A percentile compares a stretch with the other conserved stretches of the same genome.
phyloP scores from a whole-genome alignment of 2,329 filamentous ascomycete species.

The Aspergillus sp. region DNA sequence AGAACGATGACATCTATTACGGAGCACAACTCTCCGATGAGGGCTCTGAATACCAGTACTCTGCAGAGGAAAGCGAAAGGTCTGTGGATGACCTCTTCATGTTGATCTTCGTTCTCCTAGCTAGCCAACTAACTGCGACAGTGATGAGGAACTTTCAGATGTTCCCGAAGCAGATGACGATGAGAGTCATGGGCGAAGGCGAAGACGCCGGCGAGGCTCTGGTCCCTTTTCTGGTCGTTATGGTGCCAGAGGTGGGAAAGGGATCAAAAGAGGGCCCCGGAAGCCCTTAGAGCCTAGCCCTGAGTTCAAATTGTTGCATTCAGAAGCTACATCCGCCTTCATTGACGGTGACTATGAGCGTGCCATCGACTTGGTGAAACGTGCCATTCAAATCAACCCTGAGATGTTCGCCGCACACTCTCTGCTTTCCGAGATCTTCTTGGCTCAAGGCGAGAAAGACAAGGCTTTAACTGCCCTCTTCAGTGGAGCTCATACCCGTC shows the following conservation, averaged over 20 bases:
- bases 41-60: slow-evolving; percentile 26
- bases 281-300: slow-evolving; percentile 47
- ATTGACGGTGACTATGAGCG: slow-evolving; percentile 48
- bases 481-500: slow-evolving; percentile 57
- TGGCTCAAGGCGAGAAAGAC: slow-evolving; percentile 55
- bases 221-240: slow-evolving; percentile 37
- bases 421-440: slow-evolving; percentile 59
- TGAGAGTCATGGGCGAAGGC: slow-evolving; percentile 25
- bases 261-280: slow-evolving; percentile 46
- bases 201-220: slow-evolving; percentile 29
- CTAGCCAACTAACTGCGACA: slow-evolving; percentile 4
- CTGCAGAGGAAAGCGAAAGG: slow-evolving; percentile 25
- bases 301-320: slow-evolving; percentile 49
- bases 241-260: slow-evolving; percentile 43
- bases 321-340: slow-evolving; percentile 48
- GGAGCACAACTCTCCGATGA: slow-evolving; percentile 14
- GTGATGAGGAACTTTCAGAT: slow-evolving; percentile 25
- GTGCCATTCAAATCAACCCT: slow-evolving; percentile 57
- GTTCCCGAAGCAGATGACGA: slow-evolving; percentile 22
- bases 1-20: slow-evolving; percentile 5
- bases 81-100: slow-evolving; percentile 12
- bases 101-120: not conserved
- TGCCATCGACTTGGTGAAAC: slow-evolving; percentile 43
- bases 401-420: slow-evolving; percentile 63
- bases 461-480: slow-evolving; percentile 58